Conservation (phyloP, 768 basidiomycete species). For the Termitomyces sp. region DNA sequence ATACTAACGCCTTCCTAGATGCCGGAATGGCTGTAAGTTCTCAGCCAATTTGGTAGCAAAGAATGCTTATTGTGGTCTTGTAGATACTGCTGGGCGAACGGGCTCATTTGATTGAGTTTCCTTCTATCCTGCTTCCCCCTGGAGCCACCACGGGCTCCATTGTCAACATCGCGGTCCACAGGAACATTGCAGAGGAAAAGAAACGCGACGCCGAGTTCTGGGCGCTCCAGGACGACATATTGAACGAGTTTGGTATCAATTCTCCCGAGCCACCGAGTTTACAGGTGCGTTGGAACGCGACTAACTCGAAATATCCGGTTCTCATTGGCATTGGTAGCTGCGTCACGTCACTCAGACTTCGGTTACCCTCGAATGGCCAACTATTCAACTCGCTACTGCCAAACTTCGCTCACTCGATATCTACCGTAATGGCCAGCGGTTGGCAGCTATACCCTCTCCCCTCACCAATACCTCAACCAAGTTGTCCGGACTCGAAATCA, state of each 20-base stretch:
- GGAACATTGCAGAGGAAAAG: conserved; percentile 82
- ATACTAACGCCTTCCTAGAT: conserved; percentile 42
- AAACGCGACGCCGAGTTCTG: conserved; percentile 80
- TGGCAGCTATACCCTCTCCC: conserved; percentile 82
- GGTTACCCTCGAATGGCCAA: conserved; percentile 94
- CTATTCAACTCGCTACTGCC: conserved; percentile 78
- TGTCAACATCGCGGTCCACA: conserved; percentile 93
- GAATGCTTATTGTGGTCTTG: conserved; percentile 5
- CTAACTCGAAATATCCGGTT: not conserved
- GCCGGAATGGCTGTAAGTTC: conserved; percentile 85
- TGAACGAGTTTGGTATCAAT: conserved; percentile 64
- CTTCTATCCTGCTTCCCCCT: conserved; percentile 89
- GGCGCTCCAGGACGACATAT: conserved; percentile 77
- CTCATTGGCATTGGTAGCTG: conserved; percentile 40
- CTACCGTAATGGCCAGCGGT: conserved; percentile 86
- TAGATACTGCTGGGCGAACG: conserved; percentile 91
- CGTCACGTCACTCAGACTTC: conserved; percentile 96
- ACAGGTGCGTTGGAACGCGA: conserved; percentile 40
- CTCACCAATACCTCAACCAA: conserved; percentile 84
- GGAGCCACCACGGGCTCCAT: conserved; percentile 93
- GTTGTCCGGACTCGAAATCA: conserved; percentile 75
- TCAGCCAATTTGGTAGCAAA: not conserved
- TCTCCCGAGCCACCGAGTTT: conserved; percentile 74
- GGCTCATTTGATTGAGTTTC: conserved; percentile 97
- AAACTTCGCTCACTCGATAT: conserved; percentile 88